These are phyloP conservation scores for Lathyrus sativus DNA, from an alignment of 306 rosid species.

Conservation along the genomic window DNA sequence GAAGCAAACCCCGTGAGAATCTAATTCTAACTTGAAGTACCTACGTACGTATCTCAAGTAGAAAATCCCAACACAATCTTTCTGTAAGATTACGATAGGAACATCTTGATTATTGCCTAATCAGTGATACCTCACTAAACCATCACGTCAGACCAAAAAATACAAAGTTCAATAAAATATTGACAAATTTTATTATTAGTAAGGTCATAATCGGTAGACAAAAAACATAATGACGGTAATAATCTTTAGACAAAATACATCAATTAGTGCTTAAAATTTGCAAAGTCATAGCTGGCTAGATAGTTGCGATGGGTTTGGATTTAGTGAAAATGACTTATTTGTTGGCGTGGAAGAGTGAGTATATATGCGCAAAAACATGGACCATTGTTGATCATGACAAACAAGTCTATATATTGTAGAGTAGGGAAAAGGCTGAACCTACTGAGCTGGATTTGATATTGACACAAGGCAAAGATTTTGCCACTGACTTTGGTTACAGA, in stretches of 20 bases:
- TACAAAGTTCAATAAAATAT: no score
- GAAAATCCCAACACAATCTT: slow-evolving; percentile 37
- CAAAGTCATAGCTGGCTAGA: no score
- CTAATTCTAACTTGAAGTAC: slow-evolving; percentile 16
- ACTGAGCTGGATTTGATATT: slow-evolving; percentile 36
- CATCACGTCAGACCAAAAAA: slow-evolving; percentile 26
- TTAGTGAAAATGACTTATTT: background rate
- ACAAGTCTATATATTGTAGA: background rate
- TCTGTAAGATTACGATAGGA: slow-evolving; percentile 28
- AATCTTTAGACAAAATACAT: no score
- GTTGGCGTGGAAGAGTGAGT: slow-evolving; percentile 17
- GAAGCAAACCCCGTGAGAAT: slow-evolving; percentile 40
- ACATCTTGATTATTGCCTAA: slow-evolving; percentile 23
- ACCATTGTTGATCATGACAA: slow-evolving; percentile 8
- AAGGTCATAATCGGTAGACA: no score
- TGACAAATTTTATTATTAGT: no score
- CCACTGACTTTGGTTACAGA: slow-evolving; percentile 22
- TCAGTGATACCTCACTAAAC: slow-evolving; percentile 6
- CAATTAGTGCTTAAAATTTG: no score
- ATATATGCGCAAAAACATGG: slow-evolving; percentile 15
- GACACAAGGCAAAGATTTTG: slow-evolving; percentile 41
- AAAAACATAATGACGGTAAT: no score
- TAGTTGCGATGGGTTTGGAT: background rate
- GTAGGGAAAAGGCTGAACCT: background rate
- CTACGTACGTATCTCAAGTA: background rate